phyloP scores from a whole-genome alignment of 2,329 filamentous ascomycete species.

The Kalaharituber pfeilii region DNA sequence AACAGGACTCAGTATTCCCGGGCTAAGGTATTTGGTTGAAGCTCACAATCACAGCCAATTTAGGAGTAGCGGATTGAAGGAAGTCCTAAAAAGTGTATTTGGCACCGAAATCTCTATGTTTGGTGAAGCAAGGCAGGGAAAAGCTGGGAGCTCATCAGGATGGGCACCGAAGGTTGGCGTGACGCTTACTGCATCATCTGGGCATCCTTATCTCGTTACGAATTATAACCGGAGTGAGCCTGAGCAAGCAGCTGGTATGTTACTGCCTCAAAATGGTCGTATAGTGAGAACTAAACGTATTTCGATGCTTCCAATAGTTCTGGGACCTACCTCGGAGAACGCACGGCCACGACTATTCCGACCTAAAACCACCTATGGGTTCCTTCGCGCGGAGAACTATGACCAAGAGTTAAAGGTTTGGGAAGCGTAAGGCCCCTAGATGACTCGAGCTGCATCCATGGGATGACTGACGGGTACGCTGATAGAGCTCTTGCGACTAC shows the following conservation, averaged over 20 bases:
- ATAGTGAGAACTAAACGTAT: too few relatives aligned
- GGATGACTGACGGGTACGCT: neutral
- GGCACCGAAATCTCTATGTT: slow-evolving; percentile 28
- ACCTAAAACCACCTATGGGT: slow-evolving; percentile 24
- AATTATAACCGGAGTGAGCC: slow-evolving; percentile 31
- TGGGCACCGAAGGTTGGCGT: slow-evolving; percentile 28
- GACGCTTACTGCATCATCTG: slow-evolving; percentile 29
- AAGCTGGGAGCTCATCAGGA: slow-evolving; percentile 9
- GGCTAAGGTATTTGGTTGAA: slow-evolving; percentile 24
- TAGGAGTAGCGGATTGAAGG: slow-evolving; percentile 27
- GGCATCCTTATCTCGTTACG: slow-evolving; percentile 29
- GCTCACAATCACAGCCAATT: slow-evolving; percentile 25
- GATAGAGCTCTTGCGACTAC: slow-evolving; percentile 33
- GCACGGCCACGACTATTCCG: too few relatives aligned
- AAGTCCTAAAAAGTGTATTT: slow-evolving; percentile 26
- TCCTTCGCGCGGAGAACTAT: slow-evolving; percentile 28
- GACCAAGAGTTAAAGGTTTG: slow-evolving; percentile 32
- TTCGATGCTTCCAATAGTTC: too few relatives aligned
- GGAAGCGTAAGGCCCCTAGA: slow-evolving; percentile 30
- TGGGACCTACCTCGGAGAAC: too few relatives aligned
- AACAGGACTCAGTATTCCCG: slow-evolving; percentile 24
- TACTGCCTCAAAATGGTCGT: neutral
- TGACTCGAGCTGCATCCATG: neutral
- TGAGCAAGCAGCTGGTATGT: neutral
- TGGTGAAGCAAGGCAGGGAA: slow-evolving; percentile 17